These are phyloP conservation scores for Rubus parviflorus DNA, from an alignment of 306 rosid genomes.

Conservation along the genomic window DNA sequence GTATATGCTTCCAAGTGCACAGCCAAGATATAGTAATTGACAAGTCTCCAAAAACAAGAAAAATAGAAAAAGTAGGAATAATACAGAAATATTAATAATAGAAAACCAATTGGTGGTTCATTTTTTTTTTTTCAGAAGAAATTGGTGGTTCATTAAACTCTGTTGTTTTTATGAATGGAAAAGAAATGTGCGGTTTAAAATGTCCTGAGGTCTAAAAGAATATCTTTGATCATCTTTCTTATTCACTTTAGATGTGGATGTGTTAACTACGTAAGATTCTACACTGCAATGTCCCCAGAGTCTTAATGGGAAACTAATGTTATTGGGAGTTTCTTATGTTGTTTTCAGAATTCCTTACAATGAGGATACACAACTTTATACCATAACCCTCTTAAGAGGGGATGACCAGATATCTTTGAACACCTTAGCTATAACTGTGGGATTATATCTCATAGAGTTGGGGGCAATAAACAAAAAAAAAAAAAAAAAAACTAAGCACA, in stretches of 20 bases:
- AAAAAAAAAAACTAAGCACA: background rate
- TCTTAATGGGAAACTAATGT: background rate
- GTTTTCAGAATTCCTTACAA: background rate
- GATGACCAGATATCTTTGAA: background rate
- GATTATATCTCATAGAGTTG: background rate
- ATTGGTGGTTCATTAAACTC: background rate
- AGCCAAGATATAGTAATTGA: slow-evolving; percentile 18
- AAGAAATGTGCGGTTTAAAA: background rate
- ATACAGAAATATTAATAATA: background rate
- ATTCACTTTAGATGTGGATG: background rate
- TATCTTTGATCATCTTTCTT: background rate
- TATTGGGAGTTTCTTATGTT: background rate
- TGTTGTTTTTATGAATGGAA: background rate
- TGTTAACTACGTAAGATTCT: background rate
- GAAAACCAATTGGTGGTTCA: slow-evolving; percentile 5
- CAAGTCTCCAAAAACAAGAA: slow-evolving; percentile 5
- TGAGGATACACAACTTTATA: background rate
- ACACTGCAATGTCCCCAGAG: background rate
- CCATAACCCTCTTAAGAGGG: background rate
- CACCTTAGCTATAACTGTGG: background rate
- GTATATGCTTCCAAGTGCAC: slow-evolving; percentile 12
- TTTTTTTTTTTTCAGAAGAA: no score
- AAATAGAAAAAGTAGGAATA: background rate
- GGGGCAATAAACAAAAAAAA: background rate
- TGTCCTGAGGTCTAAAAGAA: background rate